Base-by-base conservation (phyloP, 805 yeast genomes). In the Monosporozyma siamensis region DNA sequence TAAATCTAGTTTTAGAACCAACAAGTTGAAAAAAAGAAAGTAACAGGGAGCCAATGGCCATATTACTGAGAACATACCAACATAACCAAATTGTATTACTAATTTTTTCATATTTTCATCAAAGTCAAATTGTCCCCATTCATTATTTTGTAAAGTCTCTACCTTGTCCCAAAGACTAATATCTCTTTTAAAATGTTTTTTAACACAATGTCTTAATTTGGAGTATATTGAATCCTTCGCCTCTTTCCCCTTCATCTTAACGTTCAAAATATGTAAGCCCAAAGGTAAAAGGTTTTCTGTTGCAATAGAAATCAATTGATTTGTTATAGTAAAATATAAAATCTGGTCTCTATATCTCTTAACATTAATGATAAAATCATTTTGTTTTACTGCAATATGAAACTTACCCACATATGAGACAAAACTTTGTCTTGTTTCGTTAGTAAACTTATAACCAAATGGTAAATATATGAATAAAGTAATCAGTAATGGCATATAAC, bases 381-480 rank as follows among this genome's bases (percentile, higher is more conserved):
- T 48, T 56, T 39, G 45, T 55, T 14, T 40, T 1, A 42, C 22
- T 6, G 53, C 51, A 12, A 46, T 37, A 18, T 30, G 35, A 17
- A 36, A 41, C 8, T 21, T 39, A 10, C 25, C 15, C 9, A n/a
- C 9, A 7, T 29, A 10, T 3, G 11, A 5, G 6, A 11, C 30
- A 4, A 29, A 20, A 9, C 24, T 11, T 11, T 6, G n/a, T 10
- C 29, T 22, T 7, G 38, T 14, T n/a, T 31, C 31, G n/a, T 35
- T n/a, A 52, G 80, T 74, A 41, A 87, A 58, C 48, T 71, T 64
- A 62, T 84, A 83, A 23, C 96, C 97, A 58, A 85, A 76, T 9
- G 98, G 98, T 49, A 88, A 69, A 63, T 92, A 92, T 41, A 90
- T 65, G 61, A 84, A 90, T 4, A 90, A 71, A 4, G 97, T 86